Percentiles rank a stretch among this genome's conserved stretches.
These are phyloP conservation scores for Aspergillus sp. DNA, from an alignment of 2,329 filamentous ascomycete species.

Conservation along the genomic window DNA sequence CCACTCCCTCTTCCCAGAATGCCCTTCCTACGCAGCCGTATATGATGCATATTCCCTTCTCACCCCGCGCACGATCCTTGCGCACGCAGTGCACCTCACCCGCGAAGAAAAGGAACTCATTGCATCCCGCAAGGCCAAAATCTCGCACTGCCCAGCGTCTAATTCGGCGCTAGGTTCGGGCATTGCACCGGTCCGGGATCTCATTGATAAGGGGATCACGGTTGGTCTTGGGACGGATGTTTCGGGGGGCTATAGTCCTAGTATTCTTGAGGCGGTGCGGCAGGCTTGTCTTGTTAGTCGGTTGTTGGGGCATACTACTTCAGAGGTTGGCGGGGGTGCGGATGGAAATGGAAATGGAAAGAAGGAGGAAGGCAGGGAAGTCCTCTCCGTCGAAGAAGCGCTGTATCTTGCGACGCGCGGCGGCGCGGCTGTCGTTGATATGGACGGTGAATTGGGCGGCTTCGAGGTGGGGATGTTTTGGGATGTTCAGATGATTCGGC, in stretches of 20 bases:
- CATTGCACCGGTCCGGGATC: conserved; percentile 69
- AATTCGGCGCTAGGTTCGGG: conserved; percentile 83
- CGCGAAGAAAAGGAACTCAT: conserved; percentile 67
- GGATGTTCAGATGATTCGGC: conserved; percentile 80
- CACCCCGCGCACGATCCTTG: conserved; percentile 72
- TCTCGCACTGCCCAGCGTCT: conserved; percentile 83
- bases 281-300: conserved; percentile 78
- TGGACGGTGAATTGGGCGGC: conserved; percentile 69
- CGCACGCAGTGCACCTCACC: conserved; percentile 77
- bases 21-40: conserved; percentile 69
- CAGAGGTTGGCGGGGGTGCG: conserved; percentile 23
- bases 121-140: conserved; percentile 58
- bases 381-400: conserved; percentile 80
- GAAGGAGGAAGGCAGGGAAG: conserved; percentile 32
- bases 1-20: conserved; percentile 63
- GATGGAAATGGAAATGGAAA: conserved; percentile 32
- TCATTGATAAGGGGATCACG: conserved; percentile 72
- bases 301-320: conserved; percentile 44
- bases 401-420: conserved; percentile 85
- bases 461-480: conserved; percentile 87
- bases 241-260: conserved; percentile 80
- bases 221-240: conserved; percentile 91
- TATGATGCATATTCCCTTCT: conserved; percentile 75
- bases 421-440: conserved; percentile 76
- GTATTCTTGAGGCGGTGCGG: conserved; percentile 77